Evolutionary conservation across 192 early-diverging fungal species (phyloP).

Genomic region (Rhizophagus clarus): DNA sequence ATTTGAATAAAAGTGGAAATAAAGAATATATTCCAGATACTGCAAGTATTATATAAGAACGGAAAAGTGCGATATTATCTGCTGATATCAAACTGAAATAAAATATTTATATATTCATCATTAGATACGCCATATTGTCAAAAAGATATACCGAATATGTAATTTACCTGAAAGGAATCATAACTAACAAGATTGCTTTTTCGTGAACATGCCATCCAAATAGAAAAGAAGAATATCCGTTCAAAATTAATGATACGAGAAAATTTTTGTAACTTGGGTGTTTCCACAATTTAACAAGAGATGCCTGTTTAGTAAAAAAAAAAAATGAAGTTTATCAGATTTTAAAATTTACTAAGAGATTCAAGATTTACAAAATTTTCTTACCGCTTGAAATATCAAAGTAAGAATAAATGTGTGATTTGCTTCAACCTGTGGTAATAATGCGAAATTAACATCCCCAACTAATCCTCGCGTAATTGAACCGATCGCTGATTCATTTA

Average conservation of each 20-base stretch:
- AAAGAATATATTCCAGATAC: slow-evolving; percentile 64
- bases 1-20: slow-evolving; percentile 71
- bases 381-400: slow-evolving; percentile 67
- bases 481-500: slow-evolving; percentile 49
- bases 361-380: slow-evolving; percentile 26
- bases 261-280: slow-evolving; percentile 62
- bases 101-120: not conserved
- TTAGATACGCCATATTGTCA: not conserved
- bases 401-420: slow-evolving; percentile 74
- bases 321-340: not conserved
- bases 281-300: slow-evolving; percentile 61
- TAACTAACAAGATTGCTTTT: slow-evolving; percentile 86
- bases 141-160: not conserved
- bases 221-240: slow-evolving; percentile 84
- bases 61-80: slow-evolving; percentile 50
- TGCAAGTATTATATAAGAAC: slow-evolving; percentile 63
- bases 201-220: slow-evolving; percentile 99
- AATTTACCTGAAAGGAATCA: slow-evolving; percentile 65
- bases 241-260: slow-evolving; percentile 72
- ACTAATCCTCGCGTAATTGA: slow-evolving; percentile 89
- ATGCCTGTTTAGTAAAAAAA: slow-evolving; percentile 26
- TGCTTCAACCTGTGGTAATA: slow-evolving; percentile 76
- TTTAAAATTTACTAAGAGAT: not conserved
- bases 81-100: slow-evolving; percentile 52
- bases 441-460: slow-evolving; percentile 81